phyloP scores from a whole-genome alignment of 129 eudicot genomes.

The Helichrysum umbraculigerum region DNA sequence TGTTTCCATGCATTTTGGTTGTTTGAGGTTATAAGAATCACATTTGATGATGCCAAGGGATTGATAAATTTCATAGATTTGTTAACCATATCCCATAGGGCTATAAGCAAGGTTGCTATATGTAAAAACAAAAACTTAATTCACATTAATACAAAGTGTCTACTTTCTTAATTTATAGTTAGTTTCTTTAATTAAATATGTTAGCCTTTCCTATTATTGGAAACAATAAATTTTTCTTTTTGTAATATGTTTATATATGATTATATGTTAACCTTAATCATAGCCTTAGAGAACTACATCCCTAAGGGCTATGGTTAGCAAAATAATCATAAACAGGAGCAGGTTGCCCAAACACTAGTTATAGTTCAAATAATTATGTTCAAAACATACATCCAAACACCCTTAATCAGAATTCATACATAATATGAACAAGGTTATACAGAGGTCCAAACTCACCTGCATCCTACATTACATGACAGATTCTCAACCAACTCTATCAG shows the following conservation, averaged over 20 bases:
- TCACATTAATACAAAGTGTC: background rate
- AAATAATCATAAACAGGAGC: conserved; percentile 10
- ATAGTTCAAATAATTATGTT: conserved; percentile 1
- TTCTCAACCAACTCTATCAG: background rate
- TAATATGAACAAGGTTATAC: background rate
- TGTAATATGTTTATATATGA: too few relatives aligned
- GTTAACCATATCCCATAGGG: background rate
- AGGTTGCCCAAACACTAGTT: conserved; percentile 14
- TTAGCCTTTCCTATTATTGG: background rate
- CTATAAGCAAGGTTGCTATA: background rate
- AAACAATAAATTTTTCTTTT: too few relatives aligned
- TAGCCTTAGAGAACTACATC: background rate
- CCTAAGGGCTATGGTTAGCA: background rate
- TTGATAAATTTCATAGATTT: background rate
- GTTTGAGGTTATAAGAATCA: background rate
- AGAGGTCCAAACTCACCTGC: conserved; percentile 3
- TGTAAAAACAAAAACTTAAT: too few relatives aligned
- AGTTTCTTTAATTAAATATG: too few relatives aligned
- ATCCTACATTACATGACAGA: conserved; percentile 16
- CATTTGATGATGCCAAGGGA: background rate
- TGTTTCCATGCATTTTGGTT: background rate
- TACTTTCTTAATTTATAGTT: background rate
- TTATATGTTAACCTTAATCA: background rate
- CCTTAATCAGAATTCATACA: conserved; percentile 13
- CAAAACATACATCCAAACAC: background rate